Base-by-base conservation (phyloP, 768 basidiomycete genomes). In the Phlebiopsis flavidoalba region DNA sequence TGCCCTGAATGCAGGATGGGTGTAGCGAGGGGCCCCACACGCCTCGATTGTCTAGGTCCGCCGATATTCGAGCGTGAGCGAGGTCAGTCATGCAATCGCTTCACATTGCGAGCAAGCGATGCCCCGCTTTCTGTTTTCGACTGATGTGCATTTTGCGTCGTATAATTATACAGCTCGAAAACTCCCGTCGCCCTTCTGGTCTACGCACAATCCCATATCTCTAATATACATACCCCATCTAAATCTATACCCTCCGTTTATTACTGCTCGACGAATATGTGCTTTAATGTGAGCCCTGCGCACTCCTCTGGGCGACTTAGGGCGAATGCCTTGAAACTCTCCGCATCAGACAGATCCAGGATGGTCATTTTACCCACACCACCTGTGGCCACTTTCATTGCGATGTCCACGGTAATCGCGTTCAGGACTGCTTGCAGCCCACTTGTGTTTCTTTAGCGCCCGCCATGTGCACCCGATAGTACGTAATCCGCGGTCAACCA, bases 371-470 rank as follows among this genome's bases (percentile, higher is more conserved):
- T 88, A 78, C 72, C n/a, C 82, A 89, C 74, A 83, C 84, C 15
- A 71, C 73, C 57, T 91, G 89, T 72, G 80, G 83, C 8, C 88
- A 91, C 71, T 91, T n/a, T 91, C 71, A 75, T 83, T 60, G 80
- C 83, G 57, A 87, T 91, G 83, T 82, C 86, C 48, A 88, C 88
- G n/a, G n/a, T n/a, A n/a, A n/a, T 19, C 81, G 78, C 58, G 72
- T 80, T 52, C 82, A 88, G 66, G 89, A 91, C 68, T 91, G 89
- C 65, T 70, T 83, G 50, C 76, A 76, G 62, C 69, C 75, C 3
- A 82, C 86, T 65, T 91, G 89, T 72, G 89, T 72, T 71, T 89
- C 64, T 91, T 91, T 72, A 91, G 89, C 70, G 71, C 75, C 67
- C 77, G 86, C 61, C 89, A 91, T 64, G 66, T 71, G 17, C 87